Evolutionary conservation across 352 stramenopile genomes (phyloP).

Genomic region (Discostella stelligera): DNA sequence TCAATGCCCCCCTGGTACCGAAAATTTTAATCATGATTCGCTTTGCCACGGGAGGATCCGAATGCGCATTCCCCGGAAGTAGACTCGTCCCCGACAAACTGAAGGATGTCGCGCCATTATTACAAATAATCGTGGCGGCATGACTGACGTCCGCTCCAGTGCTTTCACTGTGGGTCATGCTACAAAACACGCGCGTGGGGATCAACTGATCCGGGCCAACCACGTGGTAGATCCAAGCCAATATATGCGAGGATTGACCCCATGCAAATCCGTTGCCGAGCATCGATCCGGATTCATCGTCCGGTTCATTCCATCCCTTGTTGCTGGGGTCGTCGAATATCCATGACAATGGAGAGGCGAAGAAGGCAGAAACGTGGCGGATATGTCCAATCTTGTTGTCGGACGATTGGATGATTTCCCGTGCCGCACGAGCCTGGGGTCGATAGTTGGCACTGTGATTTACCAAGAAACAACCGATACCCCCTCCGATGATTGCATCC

Average conservation of each 20-base stretch:
- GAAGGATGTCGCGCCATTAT: conserved; percentile 49
- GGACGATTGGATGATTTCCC: conserved; percentile 44
- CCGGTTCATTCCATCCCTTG: conserved; percentile 60
- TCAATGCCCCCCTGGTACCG: conserved; percentile 52
- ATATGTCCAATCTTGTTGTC: conserved; percentile 49
- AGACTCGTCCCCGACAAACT: conserved; percentile 63
- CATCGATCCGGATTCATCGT: conserved; percentile 43
- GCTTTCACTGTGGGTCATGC: conserved; percentile 49
- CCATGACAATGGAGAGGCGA: conserved; percentile 60
- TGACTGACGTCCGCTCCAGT: conserved; percentile 69
- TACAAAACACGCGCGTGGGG: conserved; percentile 49
- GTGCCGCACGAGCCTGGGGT: conserved; percentile 53
- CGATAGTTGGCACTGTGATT: conserved; percentile 77
- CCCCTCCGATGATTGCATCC: conserved; percentile 12
- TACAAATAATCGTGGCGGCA: conserved; percentile 60
- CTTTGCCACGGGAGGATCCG: conserved; percentile 60
- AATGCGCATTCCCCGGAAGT: conserved; percentile 67
- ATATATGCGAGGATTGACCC: conserved; percentile 68
- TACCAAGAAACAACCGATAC: conserved; percentile 57
- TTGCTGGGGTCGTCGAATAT: conserved; percentile 65
- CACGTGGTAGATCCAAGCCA: conserved; percentile 72
- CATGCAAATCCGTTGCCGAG: conserved; percentile 76
- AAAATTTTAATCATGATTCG: conserved; percentile 69
- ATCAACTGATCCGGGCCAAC: conserved; percentile 32
- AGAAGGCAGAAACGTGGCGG: conserved; percentile 58